A percentile compares a stretch with the other conserved stretches of the same genome.
phyloP scores from a whole-genome alignment of 2,329 filamentous ascomycete species.

The Pseudonectria buxi region DNA sequence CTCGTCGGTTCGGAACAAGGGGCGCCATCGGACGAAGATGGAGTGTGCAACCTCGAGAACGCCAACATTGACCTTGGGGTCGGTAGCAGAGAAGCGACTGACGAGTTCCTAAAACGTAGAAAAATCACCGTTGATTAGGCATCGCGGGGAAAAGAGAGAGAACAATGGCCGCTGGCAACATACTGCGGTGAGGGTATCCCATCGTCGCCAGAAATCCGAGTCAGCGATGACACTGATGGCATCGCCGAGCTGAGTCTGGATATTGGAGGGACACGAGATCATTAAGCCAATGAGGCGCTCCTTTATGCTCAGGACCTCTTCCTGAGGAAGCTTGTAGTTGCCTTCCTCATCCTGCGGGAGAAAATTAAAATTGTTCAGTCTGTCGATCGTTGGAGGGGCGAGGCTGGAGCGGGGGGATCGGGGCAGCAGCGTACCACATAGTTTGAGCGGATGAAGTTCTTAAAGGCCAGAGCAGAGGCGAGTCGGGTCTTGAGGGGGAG shows the following conservation, averaged over 20 bases:
- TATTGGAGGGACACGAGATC: slow-evolving; percentile 79
- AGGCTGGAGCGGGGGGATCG: slow-evolving; percentile 1
- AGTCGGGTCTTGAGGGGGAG: slow-evolving; percentile 74
- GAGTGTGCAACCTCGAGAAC: slow-evolving; percentile 97
- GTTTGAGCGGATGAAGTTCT: slow-evolving; percentile 93
- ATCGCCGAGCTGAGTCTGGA: slow-evolving; percentile 92
- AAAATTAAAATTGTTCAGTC: slow-evolving; percentile 10
- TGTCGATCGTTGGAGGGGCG: slow-evolving; percentile 4
- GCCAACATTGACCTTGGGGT: slow-evolving; percentile 82
- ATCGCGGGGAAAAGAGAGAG: too few relatives aligned
- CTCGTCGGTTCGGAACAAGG: slow-evolving; percentile 85
- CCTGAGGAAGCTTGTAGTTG: slow-evolving; percentile 75
- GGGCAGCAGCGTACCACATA: slow-evolving; percentile 60
- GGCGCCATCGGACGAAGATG: slow-evolving; percentile 94
- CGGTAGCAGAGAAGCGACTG: slow-evolving; percentile 72
- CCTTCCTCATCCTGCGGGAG: slow-evolving; percentile 74
- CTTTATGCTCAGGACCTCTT: slow-evolving; percentile 89
- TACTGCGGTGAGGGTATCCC: slow-evolving; percentile 90
- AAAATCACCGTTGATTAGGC: slow-evolving; percentile 3
- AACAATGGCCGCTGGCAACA: slow-evolving; percentile 14
- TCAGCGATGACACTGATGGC: slow-evolving; percentile 96
- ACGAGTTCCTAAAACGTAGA: slow-evolving; percentile 63
- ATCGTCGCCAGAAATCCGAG: slow-evolving; percentile 92
- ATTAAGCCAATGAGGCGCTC: slow-evolving; percentile 91
- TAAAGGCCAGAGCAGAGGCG: slow-evolving; percentile 88